Percentiles rank a stretch among this genome's conserved stretches.
phyloP scores from a whole-genome alignment of 2,329 filamentous ascomycete genomes.

The Aspergillus persii region DNA sequence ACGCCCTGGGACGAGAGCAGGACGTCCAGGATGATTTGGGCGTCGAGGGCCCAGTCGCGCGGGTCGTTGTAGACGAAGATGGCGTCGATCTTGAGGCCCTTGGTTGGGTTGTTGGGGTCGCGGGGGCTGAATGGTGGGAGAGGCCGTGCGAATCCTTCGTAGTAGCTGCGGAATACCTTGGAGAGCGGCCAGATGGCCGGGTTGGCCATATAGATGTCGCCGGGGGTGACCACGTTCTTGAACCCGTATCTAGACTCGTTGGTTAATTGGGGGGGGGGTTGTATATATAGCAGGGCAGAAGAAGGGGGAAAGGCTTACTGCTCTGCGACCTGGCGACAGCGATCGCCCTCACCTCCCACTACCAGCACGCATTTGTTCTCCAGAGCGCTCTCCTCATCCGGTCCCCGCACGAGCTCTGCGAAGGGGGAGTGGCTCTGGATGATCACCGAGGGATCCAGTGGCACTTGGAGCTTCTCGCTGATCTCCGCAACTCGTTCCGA shows the following conservation, averaged over 20 bases:
- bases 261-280: background rate
- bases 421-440: conserved; percentile 93
- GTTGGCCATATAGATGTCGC: conserved; percentile 73
- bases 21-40: conserved; percentile 79
- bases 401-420: conserved; percentile 63
- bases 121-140: conserved; percentile 31
- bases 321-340: conserved; percentile 71
- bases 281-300: no score
- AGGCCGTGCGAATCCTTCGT: conserved; percentile 48
- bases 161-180: conserved; percentile 61
- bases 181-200: conserved; percentile 83
- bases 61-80: conserved; percentile 95
- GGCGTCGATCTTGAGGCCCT: conserved; percentile 75
- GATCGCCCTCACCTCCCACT: conserved; percentile 65
- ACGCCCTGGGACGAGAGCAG: conserved; percentile 75
- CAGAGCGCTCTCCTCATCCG: conserved; percentile 52
- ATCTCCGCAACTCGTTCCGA: conserved; percentile 69
- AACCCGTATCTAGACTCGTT: conserved; percentile 62
- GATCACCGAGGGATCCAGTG: conserved; percentile 67
- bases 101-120: conserved; percentile 41
- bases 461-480: conserved; percentile 62
- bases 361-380: conserved; percentile 69
- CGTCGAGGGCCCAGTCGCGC: conserved; percentile 90
- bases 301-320: conserved; percentile 36
- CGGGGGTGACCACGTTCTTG: conserved; percentile 77